Conservation (phyloP, 768 basidiomycete species). For the Pulveroboletus sp. region DNA sequence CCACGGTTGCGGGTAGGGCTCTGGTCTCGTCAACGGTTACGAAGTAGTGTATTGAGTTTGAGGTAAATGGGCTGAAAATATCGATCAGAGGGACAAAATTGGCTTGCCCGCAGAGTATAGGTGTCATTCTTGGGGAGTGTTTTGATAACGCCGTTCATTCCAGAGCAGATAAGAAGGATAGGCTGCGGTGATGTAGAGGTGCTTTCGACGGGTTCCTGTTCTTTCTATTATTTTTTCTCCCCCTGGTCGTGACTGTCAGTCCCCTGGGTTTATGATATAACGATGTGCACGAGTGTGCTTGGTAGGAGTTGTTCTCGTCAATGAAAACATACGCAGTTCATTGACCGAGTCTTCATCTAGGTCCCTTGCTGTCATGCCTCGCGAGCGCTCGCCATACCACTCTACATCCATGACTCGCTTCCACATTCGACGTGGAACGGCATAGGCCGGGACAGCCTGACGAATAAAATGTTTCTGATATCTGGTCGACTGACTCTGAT, state of each 20-base stretch:
- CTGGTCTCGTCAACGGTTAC: conserved; percentile 30
- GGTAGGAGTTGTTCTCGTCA: conserved; percentile 11
- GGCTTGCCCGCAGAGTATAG: conserved; percentile 4
- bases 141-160: neutral
- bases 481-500: conserved; percentile 1
- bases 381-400: neutral
- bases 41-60: conserved; percentile 8
- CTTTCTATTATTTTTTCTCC: neutral
- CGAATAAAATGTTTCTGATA: conserved; percentile 6
- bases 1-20: conserved; percentile 34
- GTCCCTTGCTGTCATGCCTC: neutral
- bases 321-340: neutral
- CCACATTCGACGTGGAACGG: neutral
- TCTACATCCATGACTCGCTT: neutral
- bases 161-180: conserved; percentile 7
- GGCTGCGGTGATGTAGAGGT: conserved; percentile 2
- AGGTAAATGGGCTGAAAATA: neutral
- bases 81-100: neutral
- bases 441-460: conserved; percentile 7
- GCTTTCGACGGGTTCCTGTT: conserved; percentile 3
- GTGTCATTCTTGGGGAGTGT: conserved; percentile 10
- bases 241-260: conserved; percentile 1
- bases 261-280: neutral
- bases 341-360: conserved; percentile 7
- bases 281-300: neutral